Evolutionary conservation across 2,329 filamentous ascomycete species (phyloP).

Genomic region (Alternaria angustiovoidea): DNA sequence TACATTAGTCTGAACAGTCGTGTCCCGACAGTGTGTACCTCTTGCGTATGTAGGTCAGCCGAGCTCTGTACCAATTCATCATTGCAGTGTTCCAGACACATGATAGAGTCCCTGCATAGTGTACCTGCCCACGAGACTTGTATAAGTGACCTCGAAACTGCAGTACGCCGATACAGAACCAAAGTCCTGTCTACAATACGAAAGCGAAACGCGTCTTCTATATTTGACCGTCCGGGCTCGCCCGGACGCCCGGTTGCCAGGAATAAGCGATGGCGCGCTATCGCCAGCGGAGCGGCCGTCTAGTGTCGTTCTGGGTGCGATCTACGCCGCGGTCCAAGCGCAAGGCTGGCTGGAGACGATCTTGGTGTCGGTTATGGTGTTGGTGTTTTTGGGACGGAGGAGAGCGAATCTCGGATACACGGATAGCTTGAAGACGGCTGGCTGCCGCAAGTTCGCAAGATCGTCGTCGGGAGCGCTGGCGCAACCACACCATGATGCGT

Average conservation of each 20-base stretch:
- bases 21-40: not conserved
- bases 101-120: not conserved
- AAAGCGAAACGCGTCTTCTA: not conserved
- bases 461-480: not conserved
- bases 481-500: not conserved
- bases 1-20: not conserved
- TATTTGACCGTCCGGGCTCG: not conserved
- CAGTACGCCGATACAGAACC: not conserved
- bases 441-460: not conserved
- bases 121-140: not conserved
- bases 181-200: not conserved
- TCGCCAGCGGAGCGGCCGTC: not conserved
- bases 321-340: not conserved
- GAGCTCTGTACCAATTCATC: not conserved
- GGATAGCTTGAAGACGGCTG: not conserved
- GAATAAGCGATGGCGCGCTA: constrained; percentile 4
- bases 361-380: not conserved
- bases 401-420: not conserved
- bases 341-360: constrained; percentile 8
- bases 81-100: not conserved
- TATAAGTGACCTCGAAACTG: not conserved
- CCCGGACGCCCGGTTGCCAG: not conserved
- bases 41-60: not conserved
- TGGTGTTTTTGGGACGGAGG: not conserved
- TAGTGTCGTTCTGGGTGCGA: not conserved